Percentiles rank a stretch among this genome's conserved stretches.
These are phyloP conservation scores for Lathyrus sativus DNA, from an alignment of 306 rosid genomes.

Conservation along the genomic window DNA sequence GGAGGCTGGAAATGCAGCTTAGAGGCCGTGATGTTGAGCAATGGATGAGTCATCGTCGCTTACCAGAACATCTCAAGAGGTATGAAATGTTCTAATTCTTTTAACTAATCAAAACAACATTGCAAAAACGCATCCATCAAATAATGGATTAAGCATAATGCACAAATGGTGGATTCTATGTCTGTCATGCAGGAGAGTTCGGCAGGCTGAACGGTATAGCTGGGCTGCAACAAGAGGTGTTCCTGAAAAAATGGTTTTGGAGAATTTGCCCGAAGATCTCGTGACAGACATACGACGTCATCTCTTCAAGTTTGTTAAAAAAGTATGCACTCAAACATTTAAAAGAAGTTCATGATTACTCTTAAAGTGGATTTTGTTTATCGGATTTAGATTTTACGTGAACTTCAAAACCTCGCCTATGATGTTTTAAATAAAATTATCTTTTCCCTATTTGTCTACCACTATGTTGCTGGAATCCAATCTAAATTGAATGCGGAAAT, in stretches of 20 bases:
- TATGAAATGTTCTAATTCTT: constrained; percentile 25
- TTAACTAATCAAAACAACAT: background rate
- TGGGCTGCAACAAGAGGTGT: constrained; percentile 98
- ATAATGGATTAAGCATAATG: background rate
- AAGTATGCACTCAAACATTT: constrained; percentile 29
- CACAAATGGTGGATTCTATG: constrained; percentile 17
- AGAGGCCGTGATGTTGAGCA: constrained; percentile 87
- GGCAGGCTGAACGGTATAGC: constrained; percentile 69
- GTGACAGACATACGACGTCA: constrained; percentile 84
- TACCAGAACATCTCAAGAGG: constrained; percentile 63
- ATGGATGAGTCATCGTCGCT: constrained; percentile 94
- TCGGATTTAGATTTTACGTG: constrained; percentile 11
- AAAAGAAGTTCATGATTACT: background rate
- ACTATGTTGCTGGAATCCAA: background rate
- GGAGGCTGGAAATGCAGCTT: constrained; percentile 82
- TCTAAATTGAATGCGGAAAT: background rate
- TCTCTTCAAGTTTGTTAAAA: constrained; percentile 52
- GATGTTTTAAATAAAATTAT: constrained; percentile 1
- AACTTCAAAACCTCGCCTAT: constrained; percentile 2
- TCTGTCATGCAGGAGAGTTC: constrained; percentile 63
- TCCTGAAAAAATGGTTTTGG: constrained; percentile 72
- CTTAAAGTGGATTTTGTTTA: background rate
- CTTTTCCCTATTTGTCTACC: background rate
- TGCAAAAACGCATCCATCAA: background rate
- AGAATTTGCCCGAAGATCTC: constrained; percentile 83